Percentiles rank a stretch among this genome's conserved stretches.
Evolutionary conservation across 2,329 filamentous ascomycete species (phyloP).

Genomic region (Didymosphaeria variabile): DNA sequence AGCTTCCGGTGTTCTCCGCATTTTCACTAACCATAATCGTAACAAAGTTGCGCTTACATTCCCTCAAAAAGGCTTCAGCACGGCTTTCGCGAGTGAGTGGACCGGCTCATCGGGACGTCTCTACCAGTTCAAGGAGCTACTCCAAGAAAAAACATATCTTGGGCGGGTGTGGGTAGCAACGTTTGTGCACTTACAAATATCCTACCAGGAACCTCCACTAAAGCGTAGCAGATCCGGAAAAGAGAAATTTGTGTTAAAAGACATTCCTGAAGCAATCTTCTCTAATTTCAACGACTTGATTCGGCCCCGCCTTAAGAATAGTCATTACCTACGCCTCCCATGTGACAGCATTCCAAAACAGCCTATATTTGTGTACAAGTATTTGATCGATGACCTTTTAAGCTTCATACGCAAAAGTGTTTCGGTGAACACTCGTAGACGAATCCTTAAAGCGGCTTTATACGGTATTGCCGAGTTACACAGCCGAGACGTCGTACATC

Average conservation of each 20-base stretch:
- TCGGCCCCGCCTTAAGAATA: conserved; percentile 33
- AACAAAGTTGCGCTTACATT: not conserved
- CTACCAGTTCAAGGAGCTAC: not conserved
- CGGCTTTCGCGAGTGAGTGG: not conserved
- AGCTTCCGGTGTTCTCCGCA: too few species aligned
- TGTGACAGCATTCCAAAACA: conserved; percentile 30
- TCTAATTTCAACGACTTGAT: conserved; percentile 31
- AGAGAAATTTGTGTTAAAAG: conserved; percentile 33
- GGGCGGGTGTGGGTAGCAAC: not conserved
- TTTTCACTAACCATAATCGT: not conserved
- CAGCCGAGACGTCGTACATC: conserved; percentile 34
- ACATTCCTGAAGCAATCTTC: conserved; percentile 31
- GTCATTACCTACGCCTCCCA: conserved; percentile 28
- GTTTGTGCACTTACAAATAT: not conserved
- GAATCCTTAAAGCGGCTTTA: conserved; percentile 37
- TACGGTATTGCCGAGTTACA: conserved; percentile 37
- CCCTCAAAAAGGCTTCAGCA: not conserved
- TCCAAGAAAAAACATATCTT: not conserved
- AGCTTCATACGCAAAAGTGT: conserved; percentile 25
- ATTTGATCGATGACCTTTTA: conserved; percentile 32
- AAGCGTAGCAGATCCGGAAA: conserved; percentile 25
- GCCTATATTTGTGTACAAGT: conserved; percentile 35
- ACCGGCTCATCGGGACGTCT: not conserved
- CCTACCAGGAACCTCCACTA: not conserved
- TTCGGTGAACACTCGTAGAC: conserved; percentile 24